Conservation (phyloP, 495 filamentous ascomycete genomes). For the Aspergillus indologenus region DNA sequence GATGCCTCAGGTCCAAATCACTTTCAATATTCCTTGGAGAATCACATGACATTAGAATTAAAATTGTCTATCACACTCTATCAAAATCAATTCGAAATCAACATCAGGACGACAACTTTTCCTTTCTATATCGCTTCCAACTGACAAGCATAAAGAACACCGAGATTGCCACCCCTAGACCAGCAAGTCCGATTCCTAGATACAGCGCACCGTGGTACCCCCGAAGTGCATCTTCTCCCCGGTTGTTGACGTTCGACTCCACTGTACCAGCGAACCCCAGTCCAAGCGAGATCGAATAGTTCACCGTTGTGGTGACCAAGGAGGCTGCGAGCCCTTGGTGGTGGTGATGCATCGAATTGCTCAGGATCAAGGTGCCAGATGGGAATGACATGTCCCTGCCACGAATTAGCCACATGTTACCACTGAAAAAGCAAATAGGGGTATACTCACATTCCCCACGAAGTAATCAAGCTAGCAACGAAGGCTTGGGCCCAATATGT, state of each 20-base stretch:
- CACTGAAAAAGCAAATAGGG: neutral
- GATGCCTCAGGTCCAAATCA: too few species aligned
- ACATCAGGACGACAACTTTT: neutral
- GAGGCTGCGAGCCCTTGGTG: slow-evolving; percentile 62
- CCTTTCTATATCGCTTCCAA: slow-evolving; percentile 11
- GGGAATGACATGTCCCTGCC: slow-evolving; percentile 56
- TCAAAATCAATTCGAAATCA: neutral
- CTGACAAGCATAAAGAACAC: slow-evolving; percentile 17
- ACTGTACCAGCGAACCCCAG: slow-evolving; percentile 62
- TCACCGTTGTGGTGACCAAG: slow-evolving; percentile 57
- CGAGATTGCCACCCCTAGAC: slow-evolving; percentile 12
- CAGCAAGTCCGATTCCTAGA: slow-evolving; percentile 47
- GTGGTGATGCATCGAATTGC: slow-evolving; percentile 51
- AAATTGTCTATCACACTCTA: too few species aligned
- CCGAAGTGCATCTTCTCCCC: slow-evolving; percentile 40
- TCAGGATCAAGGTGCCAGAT: slow-evolving; percentile 56
- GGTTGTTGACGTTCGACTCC: slow-evolving; percentile 47
- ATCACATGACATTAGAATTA: too few species aligned
- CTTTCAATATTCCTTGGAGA: too few species aligned
- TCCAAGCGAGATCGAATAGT: slow-evolving; percentile 59
- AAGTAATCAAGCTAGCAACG: slow-evolving; percentile 52
- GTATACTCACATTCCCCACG: slow-evolving; percentile 49
- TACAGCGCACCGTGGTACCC: slow-evolving; percentile 59
- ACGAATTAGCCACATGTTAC: neutral
- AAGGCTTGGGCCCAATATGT: slow-evolving; percentile 62